Conservation (phyloP, 2,329 filamentous ascomycete genomes). For the Pseudocercospora vitis region DNA sequence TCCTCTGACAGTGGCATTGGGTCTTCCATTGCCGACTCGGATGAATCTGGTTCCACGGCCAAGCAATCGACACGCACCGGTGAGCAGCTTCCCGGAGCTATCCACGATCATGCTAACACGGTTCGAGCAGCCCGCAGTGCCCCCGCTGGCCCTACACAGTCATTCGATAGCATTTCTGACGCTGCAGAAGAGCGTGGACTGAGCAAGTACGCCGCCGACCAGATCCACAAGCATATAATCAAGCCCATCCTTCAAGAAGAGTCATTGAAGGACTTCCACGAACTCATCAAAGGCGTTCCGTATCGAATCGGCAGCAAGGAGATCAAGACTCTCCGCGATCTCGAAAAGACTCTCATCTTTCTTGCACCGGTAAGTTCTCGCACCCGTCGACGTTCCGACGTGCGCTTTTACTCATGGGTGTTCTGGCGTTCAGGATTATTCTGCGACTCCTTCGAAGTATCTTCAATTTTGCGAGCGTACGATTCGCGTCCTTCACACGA, state of each 20-base stretch:
- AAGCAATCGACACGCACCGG: constrained; percentile 30
- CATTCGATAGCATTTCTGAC: constrained; percentile 42
- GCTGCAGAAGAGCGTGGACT: constrained; percentile 54
- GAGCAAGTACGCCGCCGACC: constrained; percentile 67
- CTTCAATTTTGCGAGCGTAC: constrained; percentile 87
- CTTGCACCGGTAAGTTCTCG: constrained; percentile 82
- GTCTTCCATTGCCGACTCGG: constrained; percentile 63
- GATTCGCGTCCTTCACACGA: constrained; percentile 85
- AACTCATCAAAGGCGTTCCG: constrained; percentile 75
- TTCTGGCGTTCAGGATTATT: constrained; percentile 68
- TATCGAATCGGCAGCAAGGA: constrained; percentile 78
- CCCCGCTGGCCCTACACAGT: constrained; percentile 45
- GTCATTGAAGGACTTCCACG: constrained; percentile 74
- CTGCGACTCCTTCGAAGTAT: constrained; percentile 69
- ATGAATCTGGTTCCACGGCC: constrained; percentile 28
- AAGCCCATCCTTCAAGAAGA: constrained; percentile 73
- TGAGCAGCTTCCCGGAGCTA: constrained; percentile 22
- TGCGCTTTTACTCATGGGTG: constrained; percentile 68
- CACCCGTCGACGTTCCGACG: constrained; percentile 49
- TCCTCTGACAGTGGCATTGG: constrained; percentile 86
- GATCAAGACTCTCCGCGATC: constrained; percentile 85
- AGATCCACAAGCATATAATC: constrained; percentile 78
- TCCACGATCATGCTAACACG: constrained; percentile 15
- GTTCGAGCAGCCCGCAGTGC: constrained; percentile 14
- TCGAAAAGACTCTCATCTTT: constrained; percentile 90